phyloP scores from a whole-genome alignment of 345 rosid species.

The Cardamine resedifolia region DNA sequence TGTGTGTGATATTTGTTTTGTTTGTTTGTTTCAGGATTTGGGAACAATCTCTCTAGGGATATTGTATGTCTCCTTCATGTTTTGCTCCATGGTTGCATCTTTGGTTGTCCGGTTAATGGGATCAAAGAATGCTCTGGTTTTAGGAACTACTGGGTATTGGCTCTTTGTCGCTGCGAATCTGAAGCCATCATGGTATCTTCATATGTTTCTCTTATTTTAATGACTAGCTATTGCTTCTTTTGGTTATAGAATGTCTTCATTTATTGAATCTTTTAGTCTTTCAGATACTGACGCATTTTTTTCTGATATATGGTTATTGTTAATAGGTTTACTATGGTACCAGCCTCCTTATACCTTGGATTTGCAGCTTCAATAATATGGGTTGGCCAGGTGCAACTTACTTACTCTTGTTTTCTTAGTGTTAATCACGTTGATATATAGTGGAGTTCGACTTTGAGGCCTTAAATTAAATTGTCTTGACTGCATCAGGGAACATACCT shows the following conservation, averaged over 20 bases:
- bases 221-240: neutral
- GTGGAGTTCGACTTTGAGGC: neutral
- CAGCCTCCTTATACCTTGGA: constrained; percentile 83
- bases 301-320: neutral
- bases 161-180: constrained; percentile 86
- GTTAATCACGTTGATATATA: neutral
- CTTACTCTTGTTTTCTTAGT: constrained; percentile 14
- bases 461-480: neutral
- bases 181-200: constrained; percentile 78
- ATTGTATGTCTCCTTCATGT: constrained; percentile 76
- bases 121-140: constrained; percentile 74
- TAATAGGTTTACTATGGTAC: constrained; percentile 81
- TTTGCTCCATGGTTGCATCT: constrained; percentile 81
- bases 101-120: constrained; percentile 78
- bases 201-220: too few species aligned
- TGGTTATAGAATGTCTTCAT: neutral
- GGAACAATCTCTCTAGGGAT: constrained; percentile 90
- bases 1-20: neutral
- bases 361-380: constrained; percentile 90
- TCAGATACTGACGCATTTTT: neutral
- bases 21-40: constrained; percentile 53
- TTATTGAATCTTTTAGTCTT: neutral
- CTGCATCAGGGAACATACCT: constrained; percentile 82
- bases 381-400: constrained; percentile 83
- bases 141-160: constrained; percentile 94